phyloP scores from a whole-genome alignment of 352 stramenopile genomes.

The Globisporangium canariense region DNA sequence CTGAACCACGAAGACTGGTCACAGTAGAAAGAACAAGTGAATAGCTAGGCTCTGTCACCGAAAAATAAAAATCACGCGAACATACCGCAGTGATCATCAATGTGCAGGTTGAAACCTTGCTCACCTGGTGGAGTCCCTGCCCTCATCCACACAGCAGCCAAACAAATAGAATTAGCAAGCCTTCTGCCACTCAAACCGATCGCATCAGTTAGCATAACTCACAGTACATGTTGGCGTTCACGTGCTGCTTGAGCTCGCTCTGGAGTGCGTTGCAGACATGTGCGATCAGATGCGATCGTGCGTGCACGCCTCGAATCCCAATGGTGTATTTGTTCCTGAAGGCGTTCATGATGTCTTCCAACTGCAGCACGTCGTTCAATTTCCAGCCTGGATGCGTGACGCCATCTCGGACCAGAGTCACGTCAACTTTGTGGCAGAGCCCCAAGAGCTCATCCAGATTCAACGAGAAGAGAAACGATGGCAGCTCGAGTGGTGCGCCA shows the following conservation, averaged over 20 bases:
- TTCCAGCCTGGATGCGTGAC: constrained; percentile 17
- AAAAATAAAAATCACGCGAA: too few relatives aligned
- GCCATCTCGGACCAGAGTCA: constrained; percentile 26
- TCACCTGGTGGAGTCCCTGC: constrained; percentile 29
- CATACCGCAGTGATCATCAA: constrained; percentile 36
- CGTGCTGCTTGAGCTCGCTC: constrained; percentile 26
- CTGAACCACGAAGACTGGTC: constrained; percentile 31
- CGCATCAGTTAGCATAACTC: neutral
- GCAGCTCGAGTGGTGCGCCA: neutral
- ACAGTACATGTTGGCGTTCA: constrained; percentile 41
- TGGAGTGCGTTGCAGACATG: constrained; percentile 19
- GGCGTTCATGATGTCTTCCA: constrained; percentile 20
- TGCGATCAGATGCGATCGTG: constrained; percentile 17
- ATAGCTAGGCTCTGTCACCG: too few relatives aligned
- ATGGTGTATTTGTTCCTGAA: constrained; percentile 24
- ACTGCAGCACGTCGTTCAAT: neutral
- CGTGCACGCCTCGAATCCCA: constrained; percentile 32
- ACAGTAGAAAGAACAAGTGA: neutral
- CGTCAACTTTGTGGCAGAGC: constrained; percentile 25
- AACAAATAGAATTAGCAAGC: neutral
- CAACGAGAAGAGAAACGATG: constrained; percentile 7
- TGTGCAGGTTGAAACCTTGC: constrained; percentile 29
- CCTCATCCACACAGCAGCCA: neutral
- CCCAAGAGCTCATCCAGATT: constrained; percentile 9
- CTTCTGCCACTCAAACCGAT: neutral